Conservation (phyloP, 2,329 filamentous ascomycete species). For the Truncatella angustata region DNA sequence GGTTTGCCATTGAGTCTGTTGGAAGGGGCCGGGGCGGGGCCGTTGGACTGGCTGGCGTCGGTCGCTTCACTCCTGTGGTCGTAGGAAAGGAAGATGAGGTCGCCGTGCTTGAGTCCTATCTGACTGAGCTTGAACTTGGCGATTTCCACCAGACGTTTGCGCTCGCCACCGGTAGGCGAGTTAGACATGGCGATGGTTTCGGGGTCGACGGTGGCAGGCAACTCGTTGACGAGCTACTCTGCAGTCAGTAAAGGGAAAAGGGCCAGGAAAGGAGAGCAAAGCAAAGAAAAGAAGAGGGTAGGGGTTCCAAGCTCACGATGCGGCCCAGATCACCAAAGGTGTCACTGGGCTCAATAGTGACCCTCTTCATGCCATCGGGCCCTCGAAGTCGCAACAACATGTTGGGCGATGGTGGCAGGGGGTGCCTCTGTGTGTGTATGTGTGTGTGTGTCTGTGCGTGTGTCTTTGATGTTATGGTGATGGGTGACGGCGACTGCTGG, state of each 20-base stretch:
- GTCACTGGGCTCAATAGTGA: conserved; percentile 72
- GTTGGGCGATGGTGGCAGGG: conserved; percentile 24
- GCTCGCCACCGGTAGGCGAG: conserved; percentile 55
- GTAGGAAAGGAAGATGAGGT: conserved; percentile 86
- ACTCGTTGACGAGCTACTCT: conserved; percentile 53
- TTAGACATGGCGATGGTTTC: conserved; percentile 62
- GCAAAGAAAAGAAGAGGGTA: too few relatives aligned
- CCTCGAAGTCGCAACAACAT: conserved; percentile 89
- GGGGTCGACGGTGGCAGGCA: conserved; percentile 62
- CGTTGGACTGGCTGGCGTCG: conserved; percentile 35
- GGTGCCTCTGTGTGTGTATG: too few relatives aligned
- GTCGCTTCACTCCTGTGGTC: conserved; percentile 53
- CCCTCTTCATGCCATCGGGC: conserved; percentile 87
- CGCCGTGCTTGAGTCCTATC: conserved; percentile 72
- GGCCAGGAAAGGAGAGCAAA: not conserved
- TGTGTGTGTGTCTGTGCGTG: too few relatives aligned
- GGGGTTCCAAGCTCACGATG: conserved; percentile 44
- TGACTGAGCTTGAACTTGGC: conserved; percentile 53
- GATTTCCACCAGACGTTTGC: conserved; percentile 58
- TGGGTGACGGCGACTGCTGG: too few relatives aligned
- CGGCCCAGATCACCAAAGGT: conserved; percentile 65
- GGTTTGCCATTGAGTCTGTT: conserved; percentile 78
- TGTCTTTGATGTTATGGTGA: too few relatives aligned
- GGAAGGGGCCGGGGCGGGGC: conserved; percentile 40
- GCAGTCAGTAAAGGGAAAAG: not conserved